Base-by-base conservation (phyloP, 2,329 filamentous ascomycete species). In the Diplocarpon rosae region DNA sequence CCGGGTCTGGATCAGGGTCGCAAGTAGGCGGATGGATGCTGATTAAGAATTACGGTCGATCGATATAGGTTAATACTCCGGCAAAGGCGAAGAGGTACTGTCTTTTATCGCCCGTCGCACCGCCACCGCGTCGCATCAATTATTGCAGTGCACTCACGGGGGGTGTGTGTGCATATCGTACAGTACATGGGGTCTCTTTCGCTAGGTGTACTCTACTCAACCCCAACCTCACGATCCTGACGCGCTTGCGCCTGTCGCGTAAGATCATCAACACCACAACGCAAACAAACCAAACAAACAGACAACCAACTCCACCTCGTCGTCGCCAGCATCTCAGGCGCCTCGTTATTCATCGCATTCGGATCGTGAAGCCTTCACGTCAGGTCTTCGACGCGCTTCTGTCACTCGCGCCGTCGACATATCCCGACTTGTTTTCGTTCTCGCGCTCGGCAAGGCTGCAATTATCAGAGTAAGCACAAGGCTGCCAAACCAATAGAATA, bases 161-260 rank as follows among this genome's bases (percentile, higher is more conserved):
- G n/a, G n/a, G n/a, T n/a, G n/a, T n/a, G n/a, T n/a, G n/a, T n/a
- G n/a, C n/a, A 24, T 24, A 3, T 24, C 20, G 20, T 24, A 24
- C 20, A 24, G 20, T 24, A 24, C 20, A 4, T 32, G 42, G 43
- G 51, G 54, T 54, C 54, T 39, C 54, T 55, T 55, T 56, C 45
- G 50, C 43, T 56, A 55, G 54, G 30, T 49, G 52, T 27, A 53
- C 49, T 42, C 39, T 34, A 10, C 10, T 27, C 31, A 14, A n/a
- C 24, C 35, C 14, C 17, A 34, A 37, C 11, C 10, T 32, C 27
- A 31, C 41, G 34, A 38, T 38, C 45, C 36, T 40, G 46, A 50
- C 45, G 46, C 52, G 51, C 39, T 41, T 41, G 35, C 37, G 37
- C 43, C 37, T 41, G 27, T 27, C 39, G 11, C n/a, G 4, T 32